Evolutionary conservation across 2,329 filamentous ascomycete species (phyloP).

Genomic region (Stromatinia cepivora): DNA sequence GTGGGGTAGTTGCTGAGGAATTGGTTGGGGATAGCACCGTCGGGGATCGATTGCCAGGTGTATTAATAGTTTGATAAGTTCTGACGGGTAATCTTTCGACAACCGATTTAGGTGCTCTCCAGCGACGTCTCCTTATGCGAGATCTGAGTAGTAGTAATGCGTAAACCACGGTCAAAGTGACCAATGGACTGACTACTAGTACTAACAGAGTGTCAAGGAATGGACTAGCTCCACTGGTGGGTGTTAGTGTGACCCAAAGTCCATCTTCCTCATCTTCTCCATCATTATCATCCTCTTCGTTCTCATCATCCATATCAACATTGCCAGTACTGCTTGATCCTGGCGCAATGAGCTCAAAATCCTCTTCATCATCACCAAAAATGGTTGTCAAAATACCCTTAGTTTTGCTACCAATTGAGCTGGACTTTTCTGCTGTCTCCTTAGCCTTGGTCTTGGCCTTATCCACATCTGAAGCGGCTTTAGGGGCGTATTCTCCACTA

Average conservation of each 20-base stretch:
- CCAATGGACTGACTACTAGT: slow-evolving; percentile 88
- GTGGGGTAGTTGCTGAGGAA: slow-evolving; percentile 74
- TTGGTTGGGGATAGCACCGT: slow-evolving; percentile 63
- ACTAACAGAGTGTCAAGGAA: slow-evolving; percentile 98
- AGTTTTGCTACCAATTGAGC: slow-evolving; percentile 30
- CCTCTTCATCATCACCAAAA: slow-evolving; percentile 49
- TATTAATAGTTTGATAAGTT: slow-evolving; percentile 84
- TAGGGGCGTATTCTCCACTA: slow-evolving; percentile 65
- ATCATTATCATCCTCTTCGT: slow-evolving; percentile 44
- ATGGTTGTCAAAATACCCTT: slow-evolving; percentile 51
- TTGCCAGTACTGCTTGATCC: slow-evolving; percentile 23
- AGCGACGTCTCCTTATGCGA: slow-evolving; percentile 82
- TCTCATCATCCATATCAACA: slow-evolving; percentile 33
- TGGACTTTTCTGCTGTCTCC: slow-evolving; percentile 25
- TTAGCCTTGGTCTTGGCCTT: slow-evolving; percentile 37
- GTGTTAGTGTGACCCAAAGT: slow-evolving; percentile 94
- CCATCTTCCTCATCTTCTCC: slow-evolving; percentile 63
- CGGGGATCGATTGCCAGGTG: slow-evolving; percentile 57
- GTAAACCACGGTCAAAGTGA: slow-evolving; percentile 92
- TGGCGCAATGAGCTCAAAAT: slow-evolving; percentile 39
- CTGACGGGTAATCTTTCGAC: slow-evolving; percentile 93
- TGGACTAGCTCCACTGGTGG: slow-evolving; percentile 83
- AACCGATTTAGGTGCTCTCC: slow-evolving; percentile 96
- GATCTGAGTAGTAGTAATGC: slow-evolving; percentile 83
- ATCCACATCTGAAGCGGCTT: slow-evolving; percentile 28